Conservation (phyloP, 2,329 filamentous ascomycete genomes). For the Neonectria hederae region DNA sequence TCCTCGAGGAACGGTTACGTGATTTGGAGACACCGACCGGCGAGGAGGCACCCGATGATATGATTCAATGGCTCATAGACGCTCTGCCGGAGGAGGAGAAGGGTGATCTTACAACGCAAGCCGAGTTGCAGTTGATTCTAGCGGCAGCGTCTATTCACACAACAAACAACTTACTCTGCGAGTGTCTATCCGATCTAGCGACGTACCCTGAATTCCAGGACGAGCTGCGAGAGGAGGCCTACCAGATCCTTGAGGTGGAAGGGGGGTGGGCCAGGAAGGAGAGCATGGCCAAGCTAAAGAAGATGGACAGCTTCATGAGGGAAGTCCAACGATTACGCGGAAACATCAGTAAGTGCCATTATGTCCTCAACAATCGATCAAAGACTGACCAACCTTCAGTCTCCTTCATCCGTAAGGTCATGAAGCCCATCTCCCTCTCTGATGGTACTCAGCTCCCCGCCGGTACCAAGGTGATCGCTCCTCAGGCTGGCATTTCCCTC, state of each 20-base stretch:
- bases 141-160: constrained; percentile 57
- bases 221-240: constrained; percentile 59
- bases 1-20: constrained; percentile 57
- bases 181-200: constrained; percentile 61
- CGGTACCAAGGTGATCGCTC: constrained; percentile 54
- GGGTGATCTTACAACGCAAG: constrained; percentile 50
- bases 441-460: constrained; percentile 55
- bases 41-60: constrained; percentile 51
- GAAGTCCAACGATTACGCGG: constrained; percentile 53
- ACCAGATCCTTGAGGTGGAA: constrained; percentile 52
- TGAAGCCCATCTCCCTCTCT: constrained; percentile 56
- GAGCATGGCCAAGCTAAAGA: constrained; percentile 55
- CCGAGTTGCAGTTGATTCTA: constrained; percentile 56
- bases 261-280: constrained; percentile 55
- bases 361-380: neutral
- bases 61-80: constrained; percentile 58
- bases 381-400: constrained; percentile 44
- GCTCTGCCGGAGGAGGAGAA: constrained; percentile 51
- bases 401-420: constrained; percentile 57
- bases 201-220: constrained; percentile 58
- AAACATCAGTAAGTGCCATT: constrained; percentile 52
- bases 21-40: constrained; percentile 50
- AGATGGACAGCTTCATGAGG: constrained; percentile 61
- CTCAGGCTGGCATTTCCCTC: constrained; percentile 52
- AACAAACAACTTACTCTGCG: constrained; percentile 56